These are phyloP conservation scores for Acer negundo DNA, from an alignment of 345 rosid species.

Conservation along the genomic window DNA sequence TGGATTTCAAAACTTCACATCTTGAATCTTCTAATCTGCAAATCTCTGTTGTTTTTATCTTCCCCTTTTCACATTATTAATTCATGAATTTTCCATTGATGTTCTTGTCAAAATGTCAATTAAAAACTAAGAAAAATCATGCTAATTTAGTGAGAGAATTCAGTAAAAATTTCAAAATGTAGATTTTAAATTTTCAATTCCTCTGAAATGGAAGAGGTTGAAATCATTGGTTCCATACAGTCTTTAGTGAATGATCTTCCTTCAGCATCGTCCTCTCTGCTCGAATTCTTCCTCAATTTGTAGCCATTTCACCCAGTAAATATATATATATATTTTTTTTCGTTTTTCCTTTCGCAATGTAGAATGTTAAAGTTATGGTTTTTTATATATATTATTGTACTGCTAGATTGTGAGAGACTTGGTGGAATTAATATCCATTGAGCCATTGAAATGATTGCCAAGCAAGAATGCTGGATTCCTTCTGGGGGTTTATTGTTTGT, in stretches of 20 bases:
- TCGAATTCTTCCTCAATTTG: slow-evolving; percentile 46
- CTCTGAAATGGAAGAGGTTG: slow-evolving; percentile 3
- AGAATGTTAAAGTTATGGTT: too few species aligned
- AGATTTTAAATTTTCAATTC: not conserved
- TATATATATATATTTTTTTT: not conserved
- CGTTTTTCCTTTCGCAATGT: not conserved
- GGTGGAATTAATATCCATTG: too few species aligned
- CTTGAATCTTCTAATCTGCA: not conserved
- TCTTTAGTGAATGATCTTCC: too few species aligned
- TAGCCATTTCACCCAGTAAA: slow-evolving; percentile 57
- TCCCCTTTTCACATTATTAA: not conserved
- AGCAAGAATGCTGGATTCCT: too few species aligned
- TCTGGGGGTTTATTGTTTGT: not conserved
- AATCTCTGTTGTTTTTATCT: not conserved
- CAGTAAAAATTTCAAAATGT: too few species aligned
- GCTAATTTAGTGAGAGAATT: not conserved
- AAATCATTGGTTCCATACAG: slow-evolving; percentile 42
- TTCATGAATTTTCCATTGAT: not conserved
- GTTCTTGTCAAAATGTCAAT: not conserved
- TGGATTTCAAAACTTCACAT: too few species aligned
- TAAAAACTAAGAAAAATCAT: too few species aligned
- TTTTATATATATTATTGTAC: too few species aligned
- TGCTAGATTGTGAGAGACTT: too few species aligned
- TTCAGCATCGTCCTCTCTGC: slow-evolving; percentile 50
- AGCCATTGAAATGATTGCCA: not conserved